Conservation (phyloP, 2,329 filamentous ascomycete species). For the Diplodia sapinea region DNA sequence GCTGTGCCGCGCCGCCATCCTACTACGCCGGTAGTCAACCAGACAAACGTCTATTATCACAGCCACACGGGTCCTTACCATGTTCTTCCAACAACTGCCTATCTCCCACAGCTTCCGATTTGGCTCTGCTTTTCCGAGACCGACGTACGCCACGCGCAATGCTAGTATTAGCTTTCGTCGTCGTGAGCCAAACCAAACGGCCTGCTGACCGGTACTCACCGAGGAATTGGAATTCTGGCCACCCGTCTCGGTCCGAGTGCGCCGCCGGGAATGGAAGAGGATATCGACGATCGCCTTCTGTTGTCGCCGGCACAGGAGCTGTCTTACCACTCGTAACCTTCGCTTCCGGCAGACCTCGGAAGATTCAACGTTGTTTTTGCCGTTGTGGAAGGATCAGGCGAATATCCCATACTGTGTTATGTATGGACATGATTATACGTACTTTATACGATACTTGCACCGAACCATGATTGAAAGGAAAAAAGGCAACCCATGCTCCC, state of each 20-base stretch:
- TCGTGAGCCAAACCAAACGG: not conserved
- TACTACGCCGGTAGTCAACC: not conserved
- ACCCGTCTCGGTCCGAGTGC: too few species aligned
- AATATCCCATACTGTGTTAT: not conserved
- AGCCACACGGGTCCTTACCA: not conserved
- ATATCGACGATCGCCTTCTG: too few species aligned
- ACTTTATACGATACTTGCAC: not conserved
- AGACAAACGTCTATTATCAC: not conserved
- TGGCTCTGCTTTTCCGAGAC: not conserved
- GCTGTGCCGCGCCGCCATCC: not conserved
- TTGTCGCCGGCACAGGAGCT: too few species aligned
- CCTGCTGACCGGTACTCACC: not conserved
- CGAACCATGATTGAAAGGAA: not conserved
- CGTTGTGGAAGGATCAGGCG: not conserved
- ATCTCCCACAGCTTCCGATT: not conserved
- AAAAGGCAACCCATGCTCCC: not conserved
- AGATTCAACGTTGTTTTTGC: not conserved
- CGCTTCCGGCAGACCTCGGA: not conserved
- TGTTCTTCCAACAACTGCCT: not conserved
- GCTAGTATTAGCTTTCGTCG: not conserved
- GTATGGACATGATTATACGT: constrained; percentile 14
- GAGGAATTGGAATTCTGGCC: not conserved
- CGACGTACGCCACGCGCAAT: not conserved
- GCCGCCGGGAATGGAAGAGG: too few species aligned
- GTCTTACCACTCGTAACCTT: not conserved